Evolutionary conservation across 1,139 yeast genomes (phyloP).

Genomic region (Candida dubliniensis): DNA sequence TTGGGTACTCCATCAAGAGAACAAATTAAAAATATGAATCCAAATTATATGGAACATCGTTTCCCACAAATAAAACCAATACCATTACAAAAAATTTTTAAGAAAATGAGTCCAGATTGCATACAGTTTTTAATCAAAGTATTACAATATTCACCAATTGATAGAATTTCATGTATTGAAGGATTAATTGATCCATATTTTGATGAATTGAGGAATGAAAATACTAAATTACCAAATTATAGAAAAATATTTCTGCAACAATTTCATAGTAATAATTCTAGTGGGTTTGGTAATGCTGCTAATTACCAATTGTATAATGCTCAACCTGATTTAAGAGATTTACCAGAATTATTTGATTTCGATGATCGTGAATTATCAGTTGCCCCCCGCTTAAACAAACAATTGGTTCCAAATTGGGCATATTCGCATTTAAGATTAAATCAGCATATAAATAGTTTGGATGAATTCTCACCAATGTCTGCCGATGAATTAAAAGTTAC

Average conservation of each 20-base stretch:
- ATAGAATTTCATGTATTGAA: conserved; percentile 67
- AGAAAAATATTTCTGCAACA: conserved; percentile 48
- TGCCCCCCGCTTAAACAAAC: conserved; percentile 33
- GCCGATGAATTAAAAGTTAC: conserved; percentile 37
- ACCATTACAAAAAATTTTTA: conserved; percentile 81
- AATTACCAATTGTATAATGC: conserved; percentile 38
- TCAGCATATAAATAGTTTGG: conserved; percentile 23
- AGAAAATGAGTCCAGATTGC: conserved; percentile 61
- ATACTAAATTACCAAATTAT: conserved; percentile 55
- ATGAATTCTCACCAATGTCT: conserved; percentile 36
- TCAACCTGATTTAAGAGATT: conserved; percentile 43
- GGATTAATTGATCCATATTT: conserved; percentile 73
- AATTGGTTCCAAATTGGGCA: conserved; percentile 45
- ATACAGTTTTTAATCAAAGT: conserved; percentile 59
- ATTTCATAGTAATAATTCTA: conserved; percentile 18
- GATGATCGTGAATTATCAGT: conserved; percentile 49
- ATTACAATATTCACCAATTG: conserved; percentile 74
- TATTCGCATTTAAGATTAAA: conserved; percentile 28
- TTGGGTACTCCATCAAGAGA: conserved; percentile 94
- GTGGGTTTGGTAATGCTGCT: conserved; percentile 24
- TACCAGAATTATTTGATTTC: conserved; percentile 52
- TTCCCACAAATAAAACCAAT: conserved; percentile 96
- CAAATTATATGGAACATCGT: conserved; percentile 95
- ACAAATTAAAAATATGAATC: conserved; percentile 93
- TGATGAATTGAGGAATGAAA: conserved; percentile 64